Evolutionary conservation across 176 grass and related monocot genomes (phyloP).

Genomic region (Chrysopogon serrulatus): DNA sequence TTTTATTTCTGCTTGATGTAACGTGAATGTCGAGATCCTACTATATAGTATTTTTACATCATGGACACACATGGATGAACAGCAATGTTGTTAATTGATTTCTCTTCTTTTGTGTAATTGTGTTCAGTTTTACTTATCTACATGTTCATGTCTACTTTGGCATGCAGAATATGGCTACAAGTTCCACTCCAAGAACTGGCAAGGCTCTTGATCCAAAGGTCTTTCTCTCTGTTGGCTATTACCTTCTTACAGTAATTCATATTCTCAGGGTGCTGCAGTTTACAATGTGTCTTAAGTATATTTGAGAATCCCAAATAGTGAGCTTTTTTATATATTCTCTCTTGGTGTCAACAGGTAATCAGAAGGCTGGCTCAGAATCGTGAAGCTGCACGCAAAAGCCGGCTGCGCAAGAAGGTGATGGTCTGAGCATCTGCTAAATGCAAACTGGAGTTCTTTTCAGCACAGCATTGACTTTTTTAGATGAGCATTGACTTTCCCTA

Average conservation of each 20-base stretch:
- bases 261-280: not conserved
- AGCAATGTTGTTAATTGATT: not conserved
- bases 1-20: conserved; percentile 40
- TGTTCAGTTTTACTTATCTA: not conserved
- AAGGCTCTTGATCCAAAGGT: conserved; percentile 76
- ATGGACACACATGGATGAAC: not conserved
- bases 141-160: conserved; percentile 13
- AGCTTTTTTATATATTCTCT: not conserved
- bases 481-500: too few species aligned
- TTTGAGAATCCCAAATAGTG: not conserved
- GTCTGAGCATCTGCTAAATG: not conserved
- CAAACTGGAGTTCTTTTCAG: not conserved
- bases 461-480: too few species aligned
- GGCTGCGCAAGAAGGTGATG: conserved; percentile 82
- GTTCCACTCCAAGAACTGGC: conserved; percentile 41
- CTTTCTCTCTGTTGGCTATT: not conserved
- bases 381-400: conserved; percentile 88
- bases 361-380: conserved; percentile 93
- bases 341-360: conserved; percentile 36
- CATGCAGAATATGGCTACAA: conserved; percentile 51
- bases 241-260: not conserved
- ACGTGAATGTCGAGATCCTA: conserved; percentile 18
- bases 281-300: not conserved
- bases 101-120: not conserved
- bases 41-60: not conserved